Percentiles rank a stretch among this genome's conserved stretches.
These are phyloP conservation scores for Ascochyta koolunga DNA, from an alignment of 2,329 filamentous ascomycete genomes.

Conservation along the genomic window DNA sequence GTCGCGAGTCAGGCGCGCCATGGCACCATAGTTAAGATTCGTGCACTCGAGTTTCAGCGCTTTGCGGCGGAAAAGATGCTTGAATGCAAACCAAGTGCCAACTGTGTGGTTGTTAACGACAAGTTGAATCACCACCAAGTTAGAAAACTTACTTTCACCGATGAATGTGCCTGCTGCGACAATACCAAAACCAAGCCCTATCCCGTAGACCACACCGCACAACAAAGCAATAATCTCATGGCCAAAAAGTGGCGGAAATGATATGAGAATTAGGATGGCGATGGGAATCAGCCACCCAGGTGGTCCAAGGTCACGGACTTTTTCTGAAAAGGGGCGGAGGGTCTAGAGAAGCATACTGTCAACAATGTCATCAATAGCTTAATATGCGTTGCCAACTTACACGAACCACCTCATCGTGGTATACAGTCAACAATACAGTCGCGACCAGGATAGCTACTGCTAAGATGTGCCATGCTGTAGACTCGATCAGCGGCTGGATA, in stretches of 20 bases:
- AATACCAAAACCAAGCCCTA: conserved; percentile 44
- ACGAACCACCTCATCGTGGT: conserved; percentile 42
- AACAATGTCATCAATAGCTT: conserved; percentile 3
- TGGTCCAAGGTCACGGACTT: conserved; percentile 40
- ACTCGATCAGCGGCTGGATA: conserved; percentile 13
- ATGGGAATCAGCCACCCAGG: conserved; percentile 46
- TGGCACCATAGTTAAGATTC: conserved; percentile 45
- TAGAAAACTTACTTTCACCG: conserved; percentile 36
- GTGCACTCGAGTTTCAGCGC: conserved; percentile 43
- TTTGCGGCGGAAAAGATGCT: conserved; percentile 37
- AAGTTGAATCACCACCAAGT: too few relatives aligned
- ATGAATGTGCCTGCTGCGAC: conserved; percentile 45
- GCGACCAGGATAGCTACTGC: conserved; percentile 33
- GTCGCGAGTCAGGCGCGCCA: conserved; percentile 44
- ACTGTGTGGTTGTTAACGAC: conserved; percentile 28
- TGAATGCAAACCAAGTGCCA: conserved; percentile 47
- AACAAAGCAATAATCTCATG: conserved; percentile 43
- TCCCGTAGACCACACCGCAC: conserved; percentile 44
- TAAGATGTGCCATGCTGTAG: conserved; percentile 42
- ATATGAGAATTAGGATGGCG: conserved; percentile 42
- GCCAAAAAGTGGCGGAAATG: conserved; percentile 45
- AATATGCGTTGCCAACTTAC: conserved; percentile 20
- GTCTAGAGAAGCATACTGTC: conserved; percentile 24
- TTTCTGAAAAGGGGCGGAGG: conserved; percentile 44
- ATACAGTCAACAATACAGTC: conserved; percentile 37